These are phyloP conservation scores for Syncephalastrum contaminatum DNA, from an alignment of 371 early-diverging fungal genomes.

Conservation along the genomic window DNA sequence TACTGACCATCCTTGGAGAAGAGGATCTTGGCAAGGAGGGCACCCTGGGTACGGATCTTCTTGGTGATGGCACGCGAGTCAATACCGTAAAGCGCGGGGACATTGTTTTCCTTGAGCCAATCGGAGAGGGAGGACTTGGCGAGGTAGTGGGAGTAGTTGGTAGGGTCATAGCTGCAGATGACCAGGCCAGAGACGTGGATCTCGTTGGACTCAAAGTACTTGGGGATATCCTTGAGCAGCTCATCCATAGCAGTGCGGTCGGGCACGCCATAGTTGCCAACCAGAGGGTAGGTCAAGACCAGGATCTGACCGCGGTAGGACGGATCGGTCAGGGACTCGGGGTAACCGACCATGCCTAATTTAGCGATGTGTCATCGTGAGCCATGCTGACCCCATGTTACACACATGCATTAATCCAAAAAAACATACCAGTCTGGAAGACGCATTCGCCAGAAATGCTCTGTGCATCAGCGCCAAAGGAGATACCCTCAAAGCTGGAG, in stretches of 20 bases:
- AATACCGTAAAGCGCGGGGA: constrained; percentile 90
- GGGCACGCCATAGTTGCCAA: constrained; percentile 95
- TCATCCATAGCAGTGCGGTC: constrained; percentile 67
- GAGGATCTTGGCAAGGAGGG: constrained; percentile 83
- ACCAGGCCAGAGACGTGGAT: constrained; percentile 88
- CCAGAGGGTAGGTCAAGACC: constrained; percentile 85
- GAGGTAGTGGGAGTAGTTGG: constrained; percentile 88
- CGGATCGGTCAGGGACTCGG: constrained; percentile 96
- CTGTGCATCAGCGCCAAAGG: constrained; percentile 88
- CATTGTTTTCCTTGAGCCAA: constrained; percentile 85
- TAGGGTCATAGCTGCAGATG: constrained; percentile 78
- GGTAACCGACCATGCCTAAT: constrained; percentile 72
- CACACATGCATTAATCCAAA: constrained; percentile 5
- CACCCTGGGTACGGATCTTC: constrained; percentile 81
- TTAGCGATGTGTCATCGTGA: constrained; percentile 18
- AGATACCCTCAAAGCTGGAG: constrained; percentile 81
- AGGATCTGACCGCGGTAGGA: constrained; percentile 95
- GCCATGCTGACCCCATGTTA: neutral
- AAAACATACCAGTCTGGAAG: constrained; percentile 88
- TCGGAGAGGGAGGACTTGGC: constrained; percentile 83
- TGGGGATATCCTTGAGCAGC: constrained; percentile 77
- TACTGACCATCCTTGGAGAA: constrained; percentile 75
- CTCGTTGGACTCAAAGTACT: constrained; percentile 83
- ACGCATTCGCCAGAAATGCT: constrained; percentile 95
- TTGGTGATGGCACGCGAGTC: constrained; percentile 92